A percentile compares a stretch with the other conserved stretches of the same genome.
Evolutionary conservation across 306 rosid species (phyloP).

Genomic region (Trichosanthes truncata): DNA sequence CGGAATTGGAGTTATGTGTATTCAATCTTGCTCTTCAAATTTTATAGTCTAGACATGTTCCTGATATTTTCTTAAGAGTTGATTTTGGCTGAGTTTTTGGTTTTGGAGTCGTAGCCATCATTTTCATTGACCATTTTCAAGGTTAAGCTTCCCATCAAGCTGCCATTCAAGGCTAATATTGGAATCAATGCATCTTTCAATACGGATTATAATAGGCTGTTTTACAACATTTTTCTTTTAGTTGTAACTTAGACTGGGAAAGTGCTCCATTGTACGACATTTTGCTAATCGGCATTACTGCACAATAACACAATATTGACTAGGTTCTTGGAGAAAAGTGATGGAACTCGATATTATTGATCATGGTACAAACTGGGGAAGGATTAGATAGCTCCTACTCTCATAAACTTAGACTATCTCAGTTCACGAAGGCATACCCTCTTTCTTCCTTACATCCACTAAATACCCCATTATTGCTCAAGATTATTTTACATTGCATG

Average conservation of each 20-base stretch:
- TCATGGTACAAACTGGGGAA: neutral
- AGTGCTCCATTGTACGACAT: neutral
- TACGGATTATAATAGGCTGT: neutral
- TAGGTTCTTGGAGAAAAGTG: neutral
- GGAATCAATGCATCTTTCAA: neutral
- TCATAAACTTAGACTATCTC: neutral
- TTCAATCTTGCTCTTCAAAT: neutral
- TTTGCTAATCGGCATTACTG: neutral
- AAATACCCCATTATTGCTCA: neutral
- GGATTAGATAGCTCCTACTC: neutral
- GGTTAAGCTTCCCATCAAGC: neutral
- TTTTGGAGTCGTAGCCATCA: neutral
- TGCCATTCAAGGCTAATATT: neutral
- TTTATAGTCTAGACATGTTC: neutral
- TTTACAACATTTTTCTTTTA: neutral
- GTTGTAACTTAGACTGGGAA: neutral
- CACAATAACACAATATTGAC: neutral
- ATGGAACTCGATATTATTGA: neutral
- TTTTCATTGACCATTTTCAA: neutral
- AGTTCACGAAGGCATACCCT: neutral
- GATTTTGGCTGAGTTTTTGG: neutral
- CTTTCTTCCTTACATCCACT: neutral
- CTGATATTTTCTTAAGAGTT: neutral
- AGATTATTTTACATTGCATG: neutral
- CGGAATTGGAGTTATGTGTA: neutral